A percentile compares a stretch with the other conserved stretches of the same genome.
Conservation (phyloP, 2,329 filamentous ascomycete genomes). For the Apiospora saccharicola region DNA sequence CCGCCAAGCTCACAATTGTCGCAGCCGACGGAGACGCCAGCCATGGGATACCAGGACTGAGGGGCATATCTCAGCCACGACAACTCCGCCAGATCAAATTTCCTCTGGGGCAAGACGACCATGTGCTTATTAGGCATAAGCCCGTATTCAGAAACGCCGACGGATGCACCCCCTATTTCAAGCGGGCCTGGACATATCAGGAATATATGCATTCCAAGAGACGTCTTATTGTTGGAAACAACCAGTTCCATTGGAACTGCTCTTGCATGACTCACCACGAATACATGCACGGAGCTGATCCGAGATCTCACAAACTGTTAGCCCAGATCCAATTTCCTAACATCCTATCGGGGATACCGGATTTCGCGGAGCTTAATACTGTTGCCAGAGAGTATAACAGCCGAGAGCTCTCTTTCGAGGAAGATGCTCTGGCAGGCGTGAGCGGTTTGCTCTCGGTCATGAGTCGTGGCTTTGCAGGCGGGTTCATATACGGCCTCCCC, state of each 20-base stretch:
- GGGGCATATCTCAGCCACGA: constrained; percentile 9
- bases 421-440: constrained; percentile 23
- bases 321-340: neutral
- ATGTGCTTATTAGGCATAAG: neutral
- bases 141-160: neutral
- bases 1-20: constrained; percentile 23
- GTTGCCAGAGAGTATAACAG: neutral
- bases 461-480: neutral
- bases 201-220: constrained; percentile 21
- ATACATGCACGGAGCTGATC: neutral
- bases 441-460: neutral
- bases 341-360: neutral
- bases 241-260: constrained; percentile 22
- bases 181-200: constrained; percentile 24
- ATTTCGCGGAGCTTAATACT: neutral
- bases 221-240: neutral
- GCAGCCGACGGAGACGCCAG: constrained; percentile 19
- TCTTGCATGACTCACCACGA: neutral
- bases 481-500: constrained; percentile 8
- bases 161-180: neutral
- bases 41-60: constrained; percentile 16
- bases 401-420: constrained; percentile 6
- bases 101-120: neutral
- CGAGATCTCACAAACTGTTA: neutral
- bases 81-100: neutral